Base-by-base conservation (phyloP, 495 filamentous ascomycete species). In the Penicillium paradoxum region DNA sequence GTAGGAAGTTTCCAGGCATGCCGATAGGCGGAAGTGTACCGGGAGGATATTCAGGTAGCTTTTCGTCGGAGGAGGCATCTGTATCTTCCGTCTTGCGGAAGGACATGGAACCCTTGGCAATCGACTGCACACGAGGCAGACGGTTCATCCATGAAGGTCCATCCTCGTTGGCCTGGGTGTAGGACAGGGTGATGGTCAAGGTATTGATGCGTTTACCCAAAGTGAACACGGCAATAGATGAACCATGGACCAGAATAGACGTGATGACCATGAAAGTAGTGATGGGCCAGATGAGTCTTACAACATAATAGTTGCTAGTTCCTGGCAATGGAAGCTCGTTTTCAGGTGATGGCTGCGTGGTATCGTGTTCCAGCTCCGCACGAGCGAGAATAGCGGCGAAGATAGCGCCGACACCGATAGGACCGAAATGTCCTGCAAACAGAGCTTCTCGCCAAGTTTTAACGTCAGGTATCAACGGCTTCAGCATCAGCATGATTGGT, bases 201-300 rank as follows among this genome's bases (percentile, higher is more conserved):
- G 95, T 97, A 70, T 99, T 97, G 78, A 99, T 97, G 42, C 87
- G 93, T 68, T 97, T 99, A 43, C 95, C 95, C 7, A 99, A 81
- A 0, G 95, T 97, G 64, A 99, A 99, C 11, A 99, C 95, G 8
- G 95, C 95, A 65, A 99, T 89, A 0, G 95, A 99, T 24, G 92
- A 97, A 7, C 95, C 95, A 65, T 99, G 95, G 4, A 99, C 90
- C 45, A 97, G 65, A 55, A 99, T 99, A 6, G 95, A 97, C 5
- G 87, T 79, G 36, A 99, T 88, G 45, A 99, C 90, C 62, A 99
- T 75, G 72, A 97, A 99, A 0, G 88, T 87, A 0, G 90, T 92
- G 36, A 99, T 90, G 1, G 95, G 95, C 95, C 95, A 99, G 43
- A 99, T 96, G 22, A 95, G 67, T 39, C 82, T 70, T 14, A 97